These are phyloP conservation scores for Limonium bicolor DNA, from an alignment of 148 eudicot genomes.

Conservation along the genomic window DNA sequence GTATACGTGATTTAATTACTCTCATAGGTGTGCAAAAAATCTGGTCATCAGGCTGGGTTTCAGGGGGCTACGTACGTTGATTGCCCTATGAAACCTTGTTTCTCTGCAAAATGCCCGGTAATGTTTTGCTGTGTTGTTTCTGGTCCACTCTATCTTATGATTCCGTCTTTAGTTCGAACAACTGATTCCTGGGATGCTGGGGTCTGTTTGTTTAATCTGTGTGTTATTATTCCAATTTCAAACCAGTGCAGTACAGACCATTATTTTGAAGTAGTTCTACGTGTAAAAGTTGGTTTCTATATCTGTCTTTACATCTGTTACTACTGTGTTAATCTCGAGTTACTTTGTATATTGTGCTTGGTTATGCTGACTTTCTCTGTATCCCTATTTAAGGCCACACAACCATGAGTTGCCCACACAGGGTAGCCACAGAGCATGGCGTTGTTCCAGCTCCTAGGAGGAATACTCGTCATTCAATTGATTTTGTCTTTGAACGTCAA, in stretches of 20 bases:
- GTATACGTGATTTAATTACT: background rate
- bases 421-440: slow-evolving; percentile 76
- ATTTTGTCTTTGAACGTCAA: slow-evolving; percentile 74
- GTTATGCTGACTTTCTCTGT: slow-evolving; percentile 2
- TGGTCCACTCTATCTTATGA: no score
- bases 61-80: slow-evolving; percentile 90
- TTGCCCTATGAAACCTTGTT: slow-evolving; percentile 99
- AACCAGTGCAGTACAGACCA: no score
- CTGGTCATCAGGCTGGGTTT: slow-evolving; percentile 96
- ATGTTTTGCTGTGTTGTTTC: background rate
- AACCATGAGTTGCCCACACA: slow-evolving; percentile 81
- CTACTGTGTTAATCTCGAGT: background rate
- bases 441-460: slow-evolving; percentile 61
- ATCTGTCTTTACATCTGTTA: background rate
- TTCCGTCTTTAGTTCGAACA: background rate
- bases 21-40: slow-evolving; percentile 79
- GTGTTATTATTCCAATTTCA: no score
- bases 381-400: slow-evolving; percentile 68
- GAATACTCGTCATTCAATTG: slow-evolving; percentile 35
- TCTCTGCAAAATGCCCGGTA: slow-evolving; percentile 98
- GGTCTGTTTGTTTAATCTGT: no score
- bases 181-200: no score
- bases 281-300: no score
- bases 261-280: no score
- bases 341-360: no score